Percentiles rank a stretch among this genome's conserved stretches.
Conservation (phyloP, 2,329 filamentous ascomycete genomes). For the Colletotrichum euphorbiae region DNA sequence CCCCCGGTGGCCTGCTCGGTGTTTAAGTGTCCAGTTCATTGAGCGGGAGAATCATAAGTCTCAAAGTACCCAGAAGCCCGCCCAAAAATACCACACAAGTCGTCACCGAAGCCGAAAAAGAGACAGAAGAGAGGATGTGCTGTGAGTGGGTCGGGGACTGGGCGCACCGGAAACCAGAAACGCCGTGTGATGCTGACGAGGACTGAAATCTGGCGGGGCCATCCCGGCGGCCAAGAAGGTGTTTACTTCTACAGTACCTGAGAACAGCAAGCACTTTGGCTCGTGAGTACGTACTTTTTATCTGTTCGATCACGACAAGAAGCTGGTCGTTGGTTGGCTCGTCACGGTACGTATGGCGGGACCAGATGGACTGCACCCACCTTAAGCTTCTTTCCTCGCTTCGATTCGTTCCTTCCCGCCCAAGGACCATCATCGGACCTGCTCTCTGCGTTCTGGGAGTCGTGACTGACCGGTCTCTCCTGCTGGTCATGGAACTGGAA, state of each 20-base stretch:
- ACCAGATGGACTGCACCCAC: conserved; percentile 22
- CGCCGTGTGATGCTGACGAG: conserved; percentile 22
- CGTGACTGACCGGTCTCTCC: not conserved
- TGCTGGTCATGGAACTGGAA: not conserved
- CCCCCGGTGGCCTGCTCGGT: not conserved
- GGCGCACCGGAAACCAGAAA: conserved; percentile 19
- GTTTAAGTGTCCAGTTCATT: not conserved
- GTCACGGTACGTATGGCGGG: not conserved
- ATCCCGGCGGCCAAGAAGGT: conserved; percentile 9
- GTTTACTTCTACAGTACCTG: not conserved
- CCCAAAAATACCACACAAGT: conserved; percentile 27
- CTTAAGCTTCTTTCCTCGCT: conserved; percentile 37
- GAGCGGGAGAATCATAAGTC: not conserved
- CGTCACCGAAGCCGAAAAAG: conserved; percentile 27
- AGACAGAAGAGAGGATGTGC: not conserved
- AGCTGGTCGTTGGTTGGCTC: not conserved
- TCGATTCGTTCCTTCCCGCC: conserved; percentile 28
- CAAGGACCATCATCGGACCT: not conserved
- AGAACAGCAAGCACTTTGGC: not conserved
- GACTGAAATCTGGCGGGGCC: conserved; percentile 12
- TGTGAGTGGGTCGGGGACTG: not conserved
- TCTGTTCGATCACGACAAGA: not conserved
- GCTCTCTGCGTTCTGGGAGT: too few relatives aligned
- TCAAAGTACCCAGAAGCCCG: not conserved
- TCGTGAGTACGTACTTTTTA: not conserved